phyloP scores from a whole-genome alignment of 176 grass and related monocot genomes.

The sorghum (Sorghum bicolor) region DNA sequence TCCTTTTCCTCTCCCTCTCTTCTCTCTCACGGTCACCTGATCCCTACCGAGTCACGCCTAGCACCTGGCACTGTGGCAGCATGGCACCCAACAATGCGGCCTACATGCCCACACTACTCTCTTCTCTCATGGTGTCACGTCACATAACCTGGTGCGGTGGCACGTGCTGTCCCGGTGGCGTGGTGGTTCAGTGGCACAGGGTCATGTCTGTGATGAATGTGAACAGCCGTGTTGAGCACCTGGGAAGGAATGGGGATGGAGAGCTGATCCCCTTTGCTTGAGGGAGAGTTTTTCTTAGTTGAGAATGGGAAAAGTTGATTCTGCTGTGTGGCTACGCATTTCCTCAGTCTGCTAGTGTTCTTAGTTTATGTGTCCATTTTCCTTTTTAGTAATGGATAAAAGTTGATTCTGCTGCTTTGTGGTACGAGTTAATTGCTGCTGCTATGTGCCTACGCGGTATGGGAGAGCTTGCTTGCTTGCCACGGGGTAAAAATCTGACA shows the following conservation, averaged over 20 bases:
- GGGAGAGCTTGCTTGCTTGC: slow-evolving; percentile 14
- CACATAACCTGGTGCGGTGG: neutral
- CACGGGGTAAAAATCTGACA: neutral
- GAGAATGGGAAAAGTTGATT: neutral
- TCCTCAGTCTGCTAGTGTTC: neutral
- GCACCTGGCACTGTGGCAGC: neutral
- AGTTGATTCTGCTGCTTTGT: neutral
- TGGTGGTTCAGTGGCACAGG: neutral
- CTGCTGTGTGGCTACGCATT: no score
- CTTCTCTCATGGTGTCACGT: neutral
- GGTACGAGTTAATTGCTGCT: neutral
- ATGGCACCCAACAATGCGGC: neutral
- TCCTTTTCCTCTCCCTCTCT: neutral
- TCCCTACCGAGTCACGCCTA: neutral
- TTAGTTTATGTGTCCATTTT: neutral
- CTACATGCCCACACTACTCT: neutral
- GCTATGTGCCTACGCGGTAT: neutral
- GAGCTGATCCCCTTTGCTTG: neutral
- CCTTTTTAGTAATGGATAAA: neutral
- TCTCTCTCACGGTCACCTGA: neutral
- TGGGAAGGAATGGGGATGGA: neutral
- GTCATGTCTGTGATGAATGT: neutral
- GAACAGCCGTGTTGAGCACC: neutral
- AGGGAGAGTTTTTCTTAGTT: neutral
- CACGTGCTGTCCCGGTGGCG: neutral